These are phyloP conservation scores for Apophysomyces trapeziformis DNA, from an alignment of 371 early-diverging fungal species.

Conservation along the genomic window DNA sequence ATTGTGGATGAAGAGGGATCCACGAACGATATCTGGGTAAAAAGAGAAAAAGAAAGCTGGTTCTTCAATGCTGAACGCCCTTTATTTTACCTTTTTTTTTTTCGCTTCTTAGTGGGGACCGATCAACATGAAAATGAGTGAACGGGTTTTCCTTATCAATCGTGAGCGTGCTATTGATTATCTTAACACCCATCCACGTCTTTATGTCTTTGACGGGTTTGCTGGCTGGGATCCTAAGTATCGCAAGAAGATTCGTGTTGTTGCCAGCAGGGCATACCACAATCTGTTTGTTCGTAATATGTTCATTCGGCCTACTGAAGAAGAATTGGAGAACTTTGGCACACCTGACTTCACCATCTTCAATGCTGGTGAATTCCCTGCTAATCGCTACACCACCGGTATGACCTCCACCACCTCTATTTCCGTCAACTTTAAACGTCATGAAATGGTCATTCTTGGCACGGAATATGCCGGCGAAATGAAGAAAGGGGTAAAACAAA, in stretches of 20 bases:
- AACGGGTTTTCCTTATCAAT: conserved; percentile 91
- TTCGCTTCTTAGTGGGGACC: conserved; percentile 82
- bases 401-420: conserved; percentile 96
- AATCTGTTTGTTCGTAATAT: conserved; percentile 97
- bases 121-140: conserved; percentile 90
- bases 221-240: conserved; percentile 97
- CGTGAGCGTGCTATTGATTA: conserved; percentile 96
- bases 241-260: conserved; percentile 94
- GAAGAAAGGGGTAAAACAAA: conserved; percentile 89
- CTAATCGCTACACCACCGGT: conserved; percentile 94
- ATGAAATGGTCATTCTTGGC: conserved; percentile 90
- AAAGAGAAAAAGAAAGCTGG: neutral
- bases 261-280: conserved; percentile 96
- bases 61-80: neutral
- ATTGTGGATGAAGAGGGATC: conserved; percentile 90
- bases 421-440: conserved; percentile 85
- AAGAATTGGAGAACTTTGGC: conserved; percentile 89
- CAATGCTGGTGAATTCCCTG: conserved; percentile 96
- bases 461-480: conserved; percentile 99
- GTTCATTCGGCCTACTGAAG: conserved; percentile 93
- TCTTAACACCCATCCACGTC: conserved; percentile 90
- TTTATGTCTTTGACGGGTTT: conserved; percentile 95
- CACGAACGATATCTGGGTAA: conserved; percentile 84
- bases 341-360: conserved; percentile 96
- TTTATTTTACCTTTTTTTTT: conserved; percentile 7